Base-by-base conservation (phyloP, 768 basidiomycete species). In the Boletus rubroflammeus region DNA sequence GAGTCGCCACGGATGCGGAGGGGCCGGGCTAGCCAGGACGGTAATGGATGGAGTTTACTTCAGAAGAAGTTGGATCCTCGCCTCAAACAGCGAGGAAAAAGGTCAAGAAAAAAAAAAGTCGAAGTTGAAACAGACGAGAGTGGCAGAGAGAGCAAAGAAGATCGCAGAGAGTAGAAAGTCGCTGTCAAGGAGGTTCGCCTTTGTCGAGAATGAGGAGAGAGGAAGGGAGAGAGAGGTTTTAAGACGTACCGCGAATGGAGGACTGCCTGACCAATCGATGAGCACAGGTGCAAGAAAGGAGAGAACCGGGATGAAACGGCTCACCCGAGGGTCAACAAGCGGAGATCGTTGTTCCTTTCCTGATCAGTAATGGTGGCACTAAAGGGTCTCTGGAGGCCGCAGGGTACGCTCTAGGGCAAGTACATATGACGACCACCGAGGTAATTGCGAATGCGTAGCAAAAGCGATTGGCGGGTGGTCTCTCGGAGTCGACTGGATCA, bases 111-210 rank as follows among this genome's bases (percentile, higher is more conserved):
- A 76, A 76, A 76, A 47, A 49, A 41, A 21, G 29, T 2, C 0
- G 17, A 29, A 50, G 38, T 25, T 4, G 45, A 52, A 40, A 49
- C 9, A 35, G 49, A 25, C 6, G 32, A 51, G 40, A 59, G 58
- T 26, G 48, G 39, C 45, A 59, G 49, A 66, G 49, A 66, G 45
- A 47, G 45, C 15, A 48, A 26, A 35, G 46, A 42, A 40, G 42
- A 57, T 56, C 40, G 51, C 47, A 26, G 31, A 54, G 48, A 43
- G 26, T 43, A 25, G 50, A 53, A 40, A 19, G 47, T 31, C 15
- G 68, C 63, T 81, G 81, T 86, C 77, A 89, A 75, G 88, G 87
- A 74, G 88, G 89, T 83, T 90, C 86, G 67, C 88, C 88, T 90
- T 59, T 52, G 65, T 44, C 61, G 47, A 31, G 62, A 48, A 55